Evolutionary conservation across 2,329 filamentous ascomycete species (phyloP).

Genomic region (Botrytis hyacinthi): DNA sequence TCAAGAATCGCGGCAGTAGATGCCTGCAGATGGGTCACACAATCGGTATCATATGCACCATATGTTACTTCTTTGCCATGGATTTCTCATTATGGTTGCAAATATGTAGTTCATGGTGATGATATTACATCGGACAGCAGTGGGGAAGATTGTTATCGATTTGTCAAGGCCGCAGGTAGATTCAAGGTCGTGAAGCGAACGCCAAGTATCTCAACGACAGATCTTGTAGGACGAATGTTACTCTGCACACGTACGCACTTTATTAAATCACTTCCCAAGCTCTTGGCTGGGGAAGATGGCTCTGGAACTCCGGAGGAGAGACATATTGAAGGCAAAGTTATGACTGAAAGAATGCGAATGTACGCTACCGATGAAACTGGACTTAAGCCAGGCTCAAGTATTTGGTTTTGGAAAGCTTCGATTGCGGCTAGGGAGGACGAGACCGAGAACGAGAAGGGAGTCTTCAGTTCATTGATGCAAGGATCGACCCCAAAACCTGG

Average conservation of each 20-base stretch:
- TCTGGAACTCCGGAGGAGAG: conserved; percentile 67
- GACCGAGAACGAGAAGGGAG: conserved; percentile 57
- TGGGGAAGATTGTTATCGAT: conserved; percentile 96
- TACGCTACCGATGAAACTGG: conserved; percentile 89
- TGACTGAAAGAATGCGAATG: conserved; percentile 74
- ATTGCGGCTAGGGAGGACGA: conserved; percentile 38
- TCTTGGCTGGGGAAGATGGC: conserved; percentile 70
- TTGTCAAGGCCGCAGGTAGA: conserved; percentile 87
- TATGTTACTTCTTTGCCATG: conserved; percentile 93
- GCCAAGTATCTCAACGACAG: conserved; percentile 93
- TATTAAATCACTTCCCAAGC: conserved; percentile 72
- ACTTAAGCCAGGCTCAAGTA: conserved; percentile 71
- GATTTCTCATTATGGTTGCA: conserved; percentile 94
- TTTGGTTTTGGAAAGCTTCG: conserved; percentile 77
- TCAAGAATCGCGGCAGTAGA: conserved; percentile 80
- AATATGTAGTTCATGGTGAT: conserved; percentile 94
- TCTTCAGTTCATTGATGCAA: conserved; percentile 65
- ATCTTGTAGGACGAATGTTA: conserved; percentile 97
- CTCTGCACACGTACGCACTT: conserved; percentile 94
- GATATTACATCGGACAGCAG: conserved; percentile 94
- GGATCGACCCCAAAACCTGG: conserved; percentile 71
- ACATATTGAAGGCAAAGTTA: conserved; percentile 59
- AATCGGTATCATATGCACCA: conserved; percentile 78
- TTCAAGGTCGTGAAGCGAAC: conserved; percentile 98
- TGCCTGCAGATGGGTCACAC: conserved; percentile 91